Base-by-base conservation (phyloP, 2,329 filamentous ascomycete genomes). In the Paraconiothyrium brasiliense region DNA sequence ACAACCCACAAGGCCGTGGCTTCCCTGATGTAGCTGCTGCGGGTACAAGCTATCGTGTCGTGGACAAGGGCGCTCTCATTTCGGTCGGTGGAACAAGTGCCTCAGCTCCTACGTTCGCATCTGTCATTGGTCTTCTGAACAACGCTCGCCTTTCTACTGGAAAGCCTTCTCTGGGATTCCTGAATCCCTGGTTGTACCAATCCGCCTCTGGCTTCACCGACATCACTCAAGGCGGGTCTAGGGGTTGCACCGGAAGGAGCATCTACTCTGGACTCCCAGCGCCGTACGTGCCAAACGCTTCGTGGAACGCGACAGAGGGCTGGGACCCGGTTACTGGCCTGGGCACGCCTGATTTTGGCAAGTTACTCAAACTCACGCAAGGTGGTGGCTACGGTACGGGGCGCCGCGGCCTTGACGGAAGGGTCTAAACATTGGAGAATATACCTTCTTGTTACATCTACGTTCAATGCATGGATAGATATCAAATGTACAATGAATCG, bases 281-380 rank as follows among this genome's bases (percentile, higher is more conserved):
- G 34, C 80, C 78, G 1, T 67, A 67, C 52, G 79, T 85, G 5
- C 79, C 77, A 2, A 77, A 80, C 67, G 84, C 84, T 1, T 79
- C 80, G 43, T 85, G 83, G 83, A 84, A 84, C 71, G 83, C 84
- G 24, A 84, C 81, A 0, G 63, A 71, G 34, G 83, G 82, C 2
- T 85, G 83, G 83, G 83, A 85, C 69, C 82, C 83, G 0, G 82
- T 80, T 5, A 84, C 83, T 14, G 83, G 83, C 0, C 71, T 76
- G 37, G 77, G 77, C 6, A 79, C 77, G 32, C 77, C 77, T 0
- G 71, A 78, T 50, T 78, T 79, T 57, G 67, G 67, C 50, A 70
- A 75, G 64, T 64, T 80, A 50, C 65, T 78, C 34, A 63, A 71
- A 60, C 61, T 78, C 20, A 63, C 63, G n/a, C 58, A 66, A 24